These are phyloP conservation scores for Beauveria australis DNA, from an alignment of 2,329 filamentous ascomycete species.

Conservation along the genomic window DNA sequence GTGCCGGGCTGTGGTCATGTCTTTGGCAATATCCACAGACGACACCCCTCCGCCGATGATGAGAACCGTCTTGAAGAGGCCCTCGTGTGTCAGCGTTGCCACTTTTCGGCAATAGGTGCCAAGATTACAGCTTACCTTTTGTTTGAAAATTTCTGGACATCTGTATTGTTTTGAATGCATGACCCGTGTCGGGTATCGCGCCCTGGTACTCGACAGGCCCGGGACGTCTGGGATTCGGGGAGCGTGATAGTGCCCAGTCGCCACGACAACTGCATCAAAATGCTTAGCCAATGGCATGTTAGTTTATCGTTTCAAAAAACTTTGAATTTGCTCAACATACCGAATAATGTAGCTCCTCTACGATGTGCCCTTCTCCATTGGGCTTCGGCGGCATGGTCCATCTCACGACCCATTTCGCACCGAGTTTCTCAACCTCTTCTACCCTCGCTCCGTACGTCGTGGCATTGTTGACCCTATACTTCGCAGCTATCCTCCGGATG, in stretches of 20 bases:
- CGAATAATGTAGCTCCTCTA: background rate
- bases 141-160: background rate
- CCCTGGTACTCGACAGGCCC: constrained; percentile 57
- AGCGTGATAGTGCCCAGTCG: constrained; percentile 59
- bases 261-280: constrained; percentile 60
- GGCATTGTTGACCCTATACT: background rate
- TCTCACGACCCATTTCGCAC: background rate
- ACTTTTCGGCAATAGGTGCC: no score
- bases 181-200: background rate
- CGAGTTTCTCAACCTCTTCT: background rate
- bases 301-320: no score
- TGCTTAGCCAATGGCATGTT: constrained; percentile 1
- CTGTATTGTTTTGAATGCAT: background rate
- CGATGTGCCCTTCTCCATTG: background rate
- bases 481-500: background rate
- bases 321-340: background rate
- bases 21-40: constrained; percentile 33
- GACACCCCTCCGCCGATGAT: constrained; percentile 45
- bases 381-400: background rate
- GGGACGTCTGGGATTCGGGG: constrained; percentile 52
- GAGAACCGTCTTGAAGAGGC: constrained; percentile 46
- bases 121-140: background rate
- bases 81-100: constrained; percentile 32
- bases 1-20: constrained; percentile 29
- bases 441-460: background rate